Evolutionary conservation across 495 filamentous ascomycete genomes (phyloP).

Genomic region (Ramalina peruviana): DNA sequence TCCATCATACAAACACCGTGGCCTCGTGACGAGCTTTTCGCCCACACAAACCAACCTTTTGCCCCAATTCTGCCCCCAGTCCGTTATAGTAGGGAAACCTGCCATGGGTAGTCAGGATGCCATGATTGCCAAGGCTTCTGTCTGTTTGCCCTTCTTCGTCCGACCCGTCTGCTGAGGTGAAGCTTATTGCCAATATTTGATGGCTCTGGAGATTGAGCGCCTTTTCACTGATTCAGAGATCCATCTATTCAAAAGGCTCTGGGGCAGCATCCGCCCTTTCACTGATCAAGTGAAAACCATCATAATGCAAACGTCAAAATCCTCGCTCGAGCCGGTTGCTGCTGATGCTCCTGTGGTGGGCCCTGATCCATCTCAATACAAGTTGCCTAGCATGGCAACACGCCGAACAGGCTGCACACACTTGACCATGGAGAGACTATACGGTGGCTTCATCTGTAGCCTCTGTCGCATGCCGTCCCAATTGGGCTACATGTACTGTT

Average conservation of each 20-base stretch:
- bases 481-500: conserved; percentile 54
- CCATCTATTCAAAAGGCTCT: conserved; percentile 11
- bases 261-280: conserved; percentile 5
- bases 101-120: no score
- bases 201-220: no score
- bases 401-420: conserved; percentile 39
- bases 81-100: no score
- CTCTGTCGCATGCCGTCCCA: conserved; percentile 32
- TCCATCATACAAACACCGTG: no score
- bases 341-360: no score
- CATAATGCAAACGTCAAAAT: conserved; percentile 3
- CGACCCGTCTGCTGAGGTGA: no score
- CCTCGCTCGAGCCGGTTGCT: not conserved
- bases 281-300: conserved; percentile 4
- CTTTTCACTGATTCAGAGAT: conserved; percentile 2
- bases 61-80: no score
- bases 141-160: no score
- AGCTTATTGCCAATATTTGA: no score
- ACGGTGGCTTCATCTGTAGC: conserved; percentile 32
- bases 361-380: not conserved
- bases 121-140: no score
- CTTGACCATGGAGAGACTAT: conserved; percentile 42
- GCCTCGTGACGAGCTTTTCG: no score
- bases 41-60: no score
- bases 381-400: conserved; percentile 2